Base-by-base conservation (phyloP, 208 protist genomes). In the Trypanosoma caninum region DNA sequence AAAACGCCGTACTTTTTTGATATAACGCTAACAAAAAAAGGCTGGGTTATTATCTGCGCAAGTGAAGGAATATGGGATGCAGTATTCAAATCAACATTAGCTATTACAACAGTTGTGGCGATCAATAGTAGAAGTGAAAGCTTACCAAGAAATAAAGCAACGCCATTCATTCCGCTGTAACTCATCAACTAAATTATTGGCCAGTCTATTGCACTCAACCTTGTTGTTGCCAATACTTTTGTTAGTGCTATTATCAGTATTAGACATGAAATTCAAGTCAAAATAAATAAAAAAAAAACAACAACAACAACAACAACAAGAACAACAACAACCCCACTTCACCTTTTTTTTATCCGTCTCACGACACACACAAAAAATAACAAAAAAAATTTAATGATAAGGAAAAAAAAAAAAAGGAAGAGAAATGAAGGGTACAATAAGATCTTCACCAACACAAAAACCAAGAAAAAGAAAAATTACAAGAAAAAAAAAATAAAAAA, bases 21-120 rank as follows among this genome's bases (percentile, higher is more conserved):
- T 33, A 93, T 73, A n/a, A 93, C 76, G 37, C 85, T 87, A 1
- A 93, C 77, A 6, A 66, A 54, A 57, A 89, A 93, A 4, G 74
- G 34, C 59, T 93, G 85, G 0, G 57, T 68, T 13, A 93, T 77
- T 10, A 89, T 58, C 20, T 69, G 50, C 58, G 80, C 76, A 18
- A 89, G 57, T 2, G 57, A 20, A n/a, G 82, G 81, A 9, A 78
- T n/a, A 46, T 53, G 14, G 1, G 40, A 30, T 20, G 35, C 27
- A n/a, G 31, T 22, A 45, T 33, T 16, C 20, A 41, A 11, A 4
- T 51, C 27, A n/a, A n/a, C n/a, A 16, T 20, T 8, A 9, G 18
- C 31, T 22, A 14, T 18, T 9, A 52, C 42, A 23, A 45, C 31
- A 16, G 52, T n/a, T 22, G 20, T 7, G 3, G 58, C n/a, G 14